Conservation (phyloP, 2,329 filamentous ascomycete species). For the Emergomyces africanus region DNA sequence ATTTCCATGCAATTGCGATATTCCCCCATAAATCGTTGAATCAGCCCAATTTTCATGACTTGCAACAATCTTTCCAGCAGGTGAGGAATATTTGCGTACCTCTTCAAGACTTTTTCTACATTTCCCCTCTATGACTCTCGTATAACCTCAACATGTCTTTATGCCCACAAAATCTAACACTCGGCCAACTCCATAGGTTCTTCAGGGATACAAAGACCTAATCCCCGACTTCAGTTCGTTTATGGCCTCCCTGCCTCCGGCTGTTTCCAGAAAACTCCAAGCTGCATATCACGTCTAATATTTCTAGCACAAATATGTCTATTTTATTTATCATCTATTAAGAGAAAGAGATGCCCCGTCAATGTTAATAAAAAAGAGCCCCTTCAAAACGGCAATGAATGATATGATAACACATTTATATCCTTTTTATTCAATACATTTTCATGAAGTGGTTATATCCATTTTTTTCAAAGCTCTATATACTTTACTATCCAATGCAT, state of each 20-base stretch:
- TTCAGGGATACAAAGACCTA: conserved; percentile 36
- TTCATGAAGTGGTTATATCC: not conserved
- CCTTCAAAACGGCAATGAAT: not conserved
- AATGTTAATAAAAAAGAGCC: not conserved
- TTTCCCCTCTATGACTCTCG: not conserved
- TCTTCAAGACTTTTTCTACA: not conserved
- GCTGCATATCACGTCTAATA: conserved; percentile 30
- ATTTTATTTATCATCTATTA: not conserved
- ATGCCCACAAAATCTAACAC: conserved; percentile 2
- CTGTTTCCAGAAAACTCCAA: conserved; percentile 30
- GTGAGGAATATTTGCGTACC: conserved; percentile 35
- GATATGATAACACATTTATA: not conserved
- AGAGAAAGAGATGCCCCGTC: not conserved
- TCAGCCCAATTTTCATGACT: conserved; percentile 45
- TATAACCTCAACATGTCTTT: not conserved
- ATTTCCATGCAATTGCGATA: conserved; percentile 71
- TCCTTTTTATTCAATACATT: not conserved
- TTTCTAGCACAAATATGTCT: not conserved
- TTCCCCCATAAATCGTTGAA: conserved; percentile 50
- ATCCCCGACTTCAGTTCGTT: conserved; percentile 37
- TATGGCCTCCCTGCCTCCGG: conserved; percentile 28
- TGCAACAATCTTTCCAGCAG: conserved; percentile 62
- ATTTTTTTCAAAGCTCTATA: not conserved
- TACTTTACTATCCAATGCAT: not conserved
- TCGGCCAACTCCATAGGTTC: conserved; percentile 18